Evolutionary conservation across 305 asterid genomes (phyloP), one percentile per base, ranked within the genome.

Genomic region (Fraxinus dipetala): DNA sequence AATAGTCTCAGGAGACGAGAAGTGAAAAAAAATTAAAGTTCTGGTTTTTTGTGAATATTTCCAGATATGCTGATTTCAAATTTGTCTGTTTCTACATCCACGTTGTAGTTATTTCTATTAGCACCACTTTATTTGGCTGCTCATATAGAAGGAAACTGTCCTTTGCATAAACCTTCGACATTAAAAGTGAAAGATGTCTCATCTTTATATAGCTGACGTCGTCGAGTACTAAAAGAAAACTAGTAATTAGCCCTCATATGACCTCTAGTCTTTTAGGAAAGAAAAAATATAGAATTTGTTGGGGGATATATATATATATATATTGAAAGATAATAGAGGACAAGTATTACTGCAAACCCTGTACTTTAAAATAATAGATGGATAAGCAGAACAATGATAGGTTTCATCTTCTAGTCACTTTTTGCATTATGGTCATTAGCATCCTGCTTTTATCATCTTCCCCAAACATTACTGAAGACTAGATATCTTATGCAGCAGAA

Each of bases 371-470:
- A 9, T 10, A 63, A 63, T 24, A 63, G 72, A 63, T 63, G 32
- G 72, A 20, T 63, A 24, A 22, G 31, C 72, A 63, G 34, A 22
- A 63, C 16, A 24, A 24, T 20, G 72, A 63, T 63, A 63, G 72
- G 28, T 18, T 56, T 56, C 28, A 18, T 56, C 72, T 22, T 59
- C 56, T 67, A 67, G 35, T 59, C 36, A 45, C 81, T 79, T 36
- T 31, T 7, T 65, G 78, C 61, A 38, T 24, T 82, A 48, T 30
- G 77, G 72, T 75, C 22, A 77, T 6, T 61, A 70, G 43, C 77
- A 78, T 36, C 34, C 81, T 67, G 35, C 48, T 61, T 51, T 73
- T 63, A 31, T 61, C 75, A 18, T 84, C 81, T 59, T 24, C 36
- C 34, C 74, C 59, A 14, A 18, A 56, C 28, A 18, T 56, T 77